Percentiles rank a stretch among this genome's conserved stretches.
Conservation (phyloP, 2,329 filamentous ascomycete species). For the Pezicula radicicola region DNA sequence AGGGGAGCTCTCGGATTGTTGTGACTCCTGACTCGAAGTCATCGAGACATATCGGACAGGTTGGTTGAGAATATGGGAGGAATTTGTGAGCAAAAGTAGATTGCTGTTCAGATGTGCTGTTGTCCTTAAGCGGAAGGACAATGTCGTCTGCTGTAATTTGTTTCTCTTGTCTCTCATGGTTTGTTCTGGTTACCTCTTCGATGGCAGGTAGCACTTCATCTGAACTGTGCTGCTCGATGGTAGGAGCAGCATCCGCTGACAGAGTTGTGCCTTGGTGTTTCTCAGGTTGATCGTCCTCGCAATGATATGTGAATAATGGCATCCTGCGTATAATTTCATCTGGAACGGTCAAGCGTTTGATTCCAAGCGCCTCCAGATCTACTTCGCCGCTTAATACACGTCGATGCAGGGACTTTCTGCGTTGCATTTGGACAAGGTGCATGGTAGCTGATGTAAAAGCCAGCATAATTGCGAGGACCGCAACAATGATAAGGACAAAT, state of each 20-base stretch:
- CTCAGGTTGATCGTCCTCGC: conserved; percentile 43
- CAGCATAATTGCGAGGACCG: conserved; percentile 67
- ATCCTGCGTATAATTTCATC: conserved; percentile 67
- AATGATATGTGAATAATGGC: conserved; percentile 74
- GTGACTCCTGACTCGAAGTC: conserved; percentile 69
- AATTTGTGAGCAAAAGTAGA: conserved; percentile 14
- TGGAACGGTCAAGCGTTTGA: conserved; percentile 79
- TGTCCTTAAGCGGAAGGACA: conserved; percentile 8
- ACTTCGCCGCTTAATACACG: conserved; percentile 77
- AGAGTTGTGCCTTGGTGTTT: conserved; percentile 25
- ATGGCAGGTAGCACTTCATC: not conserved
- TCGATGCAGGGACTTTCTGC: conserved; percentile 63
- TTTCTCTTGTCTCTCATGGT: not conserved
- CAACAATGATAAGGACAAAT: conserved; percentile 70
- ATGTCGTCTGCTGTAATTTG: conserved; percentile 9
- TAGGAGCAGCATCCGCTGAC: not conserved
- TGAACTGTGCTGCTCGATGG: not conserved
- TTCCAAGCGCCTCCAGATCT: conserved; percentile 80
- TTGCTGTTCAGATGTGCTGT: not conserved
- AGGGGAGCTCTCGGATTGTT: conserved; percentile 80
- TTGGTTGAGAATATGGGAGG: conserved; percentile 66
- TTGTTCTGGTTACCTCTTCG: not conserved
- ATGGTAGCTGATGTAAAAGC: conserved; percentile 65
- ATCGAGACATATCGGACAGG: conserved; percentile 87
- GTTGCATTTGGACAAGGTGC: conserved; percentile 72